These are phyloP conservation scores for Phragmites australis DNA, from an alignment of 176 grass and related monocot species.

Conservation along the genomic window DNA sequence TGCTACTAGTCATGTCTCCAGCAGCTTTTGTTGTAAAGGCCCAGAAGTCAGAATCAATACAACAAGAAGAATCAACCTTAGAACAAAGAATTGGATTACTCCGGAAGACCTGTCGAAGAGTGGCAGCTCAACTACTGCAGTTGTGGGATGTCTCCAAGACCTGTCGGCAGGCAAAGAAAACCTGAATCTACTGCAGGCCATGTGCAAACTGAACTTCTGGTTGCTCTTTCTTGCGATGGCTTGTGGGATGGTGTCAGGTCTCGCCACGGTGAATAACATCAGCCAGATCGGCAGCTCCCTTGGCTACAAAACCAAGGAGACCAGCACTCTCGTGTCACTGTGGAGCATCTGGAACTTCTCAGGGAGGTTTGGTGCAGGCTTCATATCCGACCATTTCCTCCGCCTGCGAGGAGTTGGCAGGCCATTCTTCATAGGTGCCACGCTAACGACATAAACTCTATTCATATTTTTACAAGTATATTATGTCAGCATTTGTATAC, in stretches of 20 bases:
- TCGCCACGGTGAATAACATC: constrained; percentile 83
- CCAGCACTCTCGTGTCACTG: constrained; percentile 60
- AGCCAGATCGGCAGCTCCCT: constrained; percentile 73
- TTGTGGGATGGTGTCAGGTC: constrained; percentile 75
- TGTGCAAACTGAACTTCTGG: constrained; percentile 65
- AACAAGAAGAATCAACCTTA: constrained; percentile 19
- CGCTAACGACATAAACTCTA: neutral
- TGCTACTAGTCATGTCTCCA: constrained; percentile 63
- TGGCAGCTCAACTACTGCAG: neutral
- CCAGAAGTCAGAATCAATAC: constrained; percentile 37
- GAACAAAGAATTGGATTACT: constrained; percentile 42
- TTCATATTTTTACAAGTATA: neutral
- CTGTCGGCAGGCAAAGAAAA: constrained; percentile 39
- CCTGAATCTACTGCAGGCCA: constrained; percentile 55
- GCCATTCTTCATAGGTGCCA: constrained; percentile 54
- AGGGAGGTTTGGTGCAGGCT: constrained; percentile 61
- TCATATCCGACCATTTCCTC: constrained; percentile 60
- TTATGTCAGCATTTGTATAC: neutral
- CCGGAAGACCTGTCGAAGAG: neutral
- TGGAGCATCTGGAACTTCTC: constrained; percentile 88
- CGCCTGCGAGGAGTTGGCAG: constrained; percentile 39
- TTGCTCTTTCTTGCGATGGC: constrained; percentile 65
- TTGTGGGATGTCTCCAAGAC: constrained; percentile 12
- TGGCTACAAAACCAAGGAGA: constrained; percentile 59
- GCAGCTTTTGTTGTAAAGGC: constrained; percentile 51